Evolutionary conservation across 257 asterid species (phyloP).

Genomic region (Gentiana straminea): DNA sequence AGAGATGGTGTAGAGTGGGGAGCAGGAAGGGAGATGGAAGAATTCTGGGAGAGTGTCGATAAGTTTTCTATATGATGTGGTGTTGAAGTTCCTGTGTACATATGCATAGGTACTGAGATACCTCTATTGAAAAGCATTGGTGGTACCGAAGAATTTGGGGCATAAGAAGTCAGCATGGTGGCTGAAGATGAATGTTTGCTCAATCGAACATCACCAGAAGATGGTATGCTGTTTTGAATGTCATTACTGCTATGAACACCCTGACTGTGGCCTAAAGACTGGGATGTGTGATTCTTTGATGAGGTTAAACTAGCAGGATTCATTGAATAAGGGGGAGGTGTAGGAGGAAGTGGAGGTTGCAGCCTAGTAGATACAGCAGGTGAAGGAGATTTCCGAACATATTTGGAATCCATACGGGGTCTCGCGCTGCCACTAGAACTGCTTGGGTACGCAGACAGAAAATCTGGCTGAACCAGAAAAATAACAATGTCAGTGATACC

Average conservation of each 20-base stretch:
- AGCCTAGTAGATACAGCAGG: constrained; percentile 19
- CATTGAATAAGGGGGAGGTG: constrained; percentile 69
- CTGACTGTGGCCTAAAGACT: constrained; percentile 43
- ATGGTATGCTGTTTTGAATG: constrained; percentile 34
- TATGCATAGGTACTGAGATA: constrained; percentile 39
- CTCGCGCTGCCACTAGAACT: constrained; percentile 28
- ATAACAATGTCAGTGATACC: too few relatives aligned
- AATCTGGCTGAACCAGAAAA: constrained; percentile 42
- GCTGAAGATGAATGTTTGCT: constrained; percentile 27
- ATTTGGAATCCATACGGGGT: constrained; percentile 36
- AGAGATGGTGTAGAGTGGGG: constrained; percentile 40
- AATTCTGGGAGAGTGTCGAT: constrained; percentile 38
- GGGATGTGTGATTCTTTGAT: constrained; percentile 38
- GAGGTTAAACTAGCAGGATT: constrained; percentile 30
- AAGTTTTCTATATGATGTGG: constrained; percentile 56
- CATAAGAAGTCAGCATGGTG: constrained; percentile 37
- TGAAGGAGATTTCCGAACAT: constrained; percentile 48
- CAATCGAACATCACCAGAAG: constrained; percentile 25
- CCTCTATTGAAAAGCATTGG: constrained; percentile 51
- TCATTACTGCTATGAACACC: constrained; percentile 31
- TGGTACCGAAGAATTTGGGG: constrained; percentile 41
- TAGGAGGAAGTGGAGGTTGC: constrained; percentile 78
- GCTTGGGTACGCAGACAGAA: constrained; percentile 25
- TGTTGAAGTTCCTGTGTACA: constrained; percentile 42
- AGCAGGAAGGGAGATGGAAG: constrained; percentile 37